phyloP scores from a whole-genome alignment of 2,329 filamentous ascomycete species.

The Alternaria metachromatica region DNA sequence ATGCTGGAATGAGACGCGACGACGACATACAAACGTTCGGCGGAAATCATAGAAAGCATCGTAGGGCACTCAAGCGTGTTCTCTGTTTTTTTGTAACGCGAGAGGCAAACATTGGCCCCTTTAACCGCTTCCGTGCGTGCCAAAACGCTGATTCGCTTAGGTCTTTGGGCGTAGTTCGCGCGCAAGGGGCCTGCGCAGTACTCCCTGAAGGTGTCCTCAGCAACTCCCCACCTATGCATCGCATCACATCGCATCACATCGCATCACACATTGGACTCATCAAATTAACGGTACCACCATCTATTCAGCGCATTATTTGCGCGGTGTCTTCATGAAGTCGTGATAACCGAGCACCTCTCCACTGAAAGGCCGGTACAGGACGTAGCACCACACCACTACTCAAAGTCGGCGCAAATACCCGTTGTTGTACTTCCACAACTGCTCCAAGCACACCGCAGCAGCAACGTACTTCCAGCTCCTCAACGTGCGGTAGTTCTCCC shows the following conservation, averaged over 20 bases:
- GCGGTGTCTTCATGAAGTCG: background rate
- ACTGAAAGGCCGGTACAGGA: background rate
- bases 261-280: background rate
- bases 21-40: background rate
- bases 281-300: background rate
- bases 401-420: conserved; percentile 22
- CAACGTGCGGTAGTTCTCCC: conserved; percentile 42
- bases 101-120: background rate
- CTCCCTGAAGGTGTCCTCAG: background rate
- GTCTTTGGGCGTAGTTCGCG: background rate
- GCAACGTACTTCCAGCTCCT: conserved; percentile 62
- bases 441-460: conserved; percentile 58
- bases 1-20: background rate
- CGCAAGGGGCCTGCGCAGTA: background rate
- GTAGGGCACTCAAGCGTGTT: background rate
- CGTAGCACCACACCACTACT: conserved; percentile 1
- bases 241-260: background rate
- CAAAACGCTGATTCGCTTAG: background rate
- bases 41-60: background rate
- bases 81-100: background rate
- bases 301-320: background rate
- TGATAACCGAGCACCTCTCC: background rate
- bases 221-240: background rate
- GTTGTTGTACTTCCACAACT: conserved; percentile 49
- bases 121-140: background rate